Base-by-base conservation (phyloP, 2,329 filamentous ascomycete species). In the Xylaria sp. region DNA sequence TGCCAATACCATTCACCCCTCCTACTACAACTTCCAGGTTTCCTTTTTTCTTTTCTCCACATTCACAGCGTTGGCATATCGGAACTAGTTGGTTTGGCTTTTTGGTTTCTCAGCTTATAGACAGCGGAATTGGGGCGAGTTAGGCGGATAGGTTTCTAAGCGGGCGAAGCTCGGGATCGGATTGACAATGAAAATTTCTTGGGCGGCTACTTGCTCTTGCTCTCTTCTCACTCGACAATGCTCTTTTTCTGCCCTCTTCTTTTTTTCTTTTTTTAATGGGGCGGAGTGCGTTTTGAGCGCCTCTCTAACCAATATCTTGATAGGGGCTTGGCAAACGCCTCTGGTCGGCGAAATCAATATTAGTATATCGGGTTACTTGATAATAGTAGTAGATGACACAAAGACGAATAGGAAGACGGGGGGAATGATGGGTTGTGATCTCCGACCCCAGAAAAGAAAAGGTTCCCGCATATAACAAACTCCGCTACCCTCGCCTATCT, bases 261-360 rank as follows among this genome's bases (percentile, higher is more conserved):
- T n/a, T n/a, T n/a, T n/a, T n/a, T n/a, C n/a, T n/a, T n/a, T n/a
- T n/a, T n/a, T n/a, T n/a, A n/a, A n/a, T n/a, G n/a, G n/a, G n/a
- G n/a, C 20, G 51, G 52, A 49, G 54, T 41, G 52, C 56, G 48
- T 58, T 61, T 56, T 49, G 54, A 40, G 55, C 49, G 52, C 59
- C 56, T 57, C 34, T 58, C 50, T 52, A 44, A 45, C 50, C 55
- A 56, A 59, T 59, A 61, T 59, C 50, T 54, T 52, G 47, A 52
- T 59, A 49, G 52, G 52, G 52, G 58, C 56, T 61, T 61, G 56
- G 58, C 58, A 50, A 50, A 49, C 50, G 39, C 54, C 47, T 24
- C 7, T 56, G 48, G 50, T 61, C 50, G 39, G 50, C 52, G 43
- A 44, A 41, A 53, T 48, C 45, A 58, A 29, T 60, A 58, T 58